phyloP scores from a whole-genome alignment of 2,329 filamentous ascomycete species.

The Samsoniella hepiali region DNA sequence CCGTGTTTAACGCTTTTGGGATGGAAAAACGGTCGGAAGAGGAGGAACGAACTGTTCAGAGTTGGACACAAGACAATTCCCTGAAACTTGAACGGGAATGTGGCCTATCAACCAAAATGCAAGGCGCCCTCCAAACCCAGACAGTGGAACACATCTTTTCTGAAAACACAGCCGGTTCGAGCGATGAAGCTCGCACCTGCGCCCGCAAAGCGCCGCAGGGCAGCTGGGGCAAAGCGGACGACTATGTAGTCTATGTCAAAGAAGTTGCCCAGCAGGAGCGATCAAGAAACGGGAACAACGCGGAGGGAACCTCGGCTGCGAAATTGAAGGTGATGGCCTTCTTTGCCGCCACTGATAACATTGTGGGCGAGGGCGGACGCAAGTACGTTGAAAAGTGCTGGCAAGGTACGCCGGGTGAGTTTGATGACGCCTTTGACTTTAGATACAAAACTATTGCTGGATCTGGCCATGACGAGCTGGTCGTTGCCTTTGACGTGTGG shows the following conservation, averaged over 20 bases:
- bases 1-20: slow-evolving; percentile 3
- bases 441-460: slow-evolving; percentile 1
- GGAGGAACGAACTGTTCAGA: slow-evolving; percentile 5
- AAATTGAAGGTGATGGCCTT: slow-evolving; percentile 12
- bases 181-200: slow-evolving; percentile 15
- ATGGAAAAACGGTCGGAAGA: background rate
- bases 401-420: slow-evolving; percentile 3
- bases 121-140: slow-evolving; percentile 8
- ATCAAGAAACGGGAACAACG: background rate
- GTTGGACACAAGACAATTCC: background rate
- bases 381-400: slow-evolving; percentile 15
- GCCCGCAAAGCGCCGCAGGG: slow-evolving; percentile 9
- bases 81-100: slow-evolving; percentile 4
- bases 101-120: slow-evolving; percentile 3
- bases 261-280: slow-evolving; percentile 11
- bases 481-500: slow-evolving; percentile 10
- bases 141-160: slow-evolving; percentile 16
- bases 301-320: background rate
- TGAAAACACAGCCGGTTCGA: slow-evolving; percentile 12
- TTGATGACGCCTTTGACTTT: slow-evolving; percentile 13
- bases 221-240: slow-evolving; percentile 15
- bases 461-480: slow-evolving; percentile 14
- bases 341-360: slow-evolving; percentile 15
- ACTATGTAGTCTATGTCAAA: slow-evolving; percentile 13
- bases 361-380: slow-evolving; percentile 14